phyloP scores from a whole-genome alignment of 805 yeast genomes.

The Pichia exigua region DNA sequence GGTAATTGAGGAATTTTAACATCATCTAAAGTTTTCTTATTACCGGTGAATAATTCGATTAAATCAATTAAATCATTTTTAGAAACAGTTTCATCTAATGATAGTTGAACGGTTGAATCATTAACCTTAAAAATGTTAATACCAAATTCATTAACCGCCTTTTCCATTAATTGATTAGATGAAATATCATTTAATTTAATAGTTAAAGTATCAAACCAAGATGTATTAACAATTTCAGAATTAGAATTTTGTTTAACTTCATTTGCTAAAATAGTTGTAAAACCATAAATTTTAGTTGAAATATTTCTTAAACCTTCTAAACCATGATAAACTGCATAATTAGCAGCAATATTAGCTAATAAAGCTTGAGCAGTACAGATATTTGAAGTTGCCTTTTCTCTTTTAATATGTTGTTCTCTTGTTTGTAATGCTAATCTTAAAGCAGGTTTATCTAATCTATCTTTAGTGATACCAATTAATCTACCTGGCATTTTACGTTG shows the following conservation, averaged over 20 bases:
- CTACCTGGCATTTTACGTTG: constrained; percentile 96
- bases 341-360: constrained; percentile 90
- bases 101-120: constrained; percentile 56
- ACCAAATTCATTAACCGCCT: constrained; percentile 53
- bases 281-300: constrained; percentile 67
- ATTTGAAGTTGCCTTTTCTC: constrained; percentile 96
- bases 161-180: constrained; percentile 48
- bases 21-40: constrained; percentile 15
- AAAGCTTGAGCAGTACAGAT: constrained; percentile 98
- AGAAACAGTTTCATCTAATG: constrained; percentile 85
- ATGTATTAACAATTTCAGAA: constrained; percentile 44
- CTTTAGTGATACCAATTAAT: constrained; percentile 87
- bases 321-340: constrained; percentile 95
- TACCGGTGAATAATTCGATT: constrained; percentile 51
- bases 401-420: constrained; percentile 94
- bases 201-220: constrained; percentile 77
- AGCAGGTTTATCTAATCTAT: constrained; percentile 84
- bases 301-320: constrained; percentile 76
- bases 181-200: constrained; percentile 43
- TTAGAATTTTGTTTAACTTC: constrained; percentile 35
- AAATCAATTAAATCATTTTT: constrained; percentile 51
- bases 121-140: constrained; percentile 72
- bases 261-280: constrained; percentile 64
- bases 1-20: constrained; percentile 44
- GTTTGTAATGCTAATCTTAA: constrained; percentile 91